Percentiles rank a stretch among this genome's conserved stretches.
Evolutionary conservation across 1,284 basidiomycete genomes (phyloP).

Genomic region (Microbotryum saponariae): DNA sequence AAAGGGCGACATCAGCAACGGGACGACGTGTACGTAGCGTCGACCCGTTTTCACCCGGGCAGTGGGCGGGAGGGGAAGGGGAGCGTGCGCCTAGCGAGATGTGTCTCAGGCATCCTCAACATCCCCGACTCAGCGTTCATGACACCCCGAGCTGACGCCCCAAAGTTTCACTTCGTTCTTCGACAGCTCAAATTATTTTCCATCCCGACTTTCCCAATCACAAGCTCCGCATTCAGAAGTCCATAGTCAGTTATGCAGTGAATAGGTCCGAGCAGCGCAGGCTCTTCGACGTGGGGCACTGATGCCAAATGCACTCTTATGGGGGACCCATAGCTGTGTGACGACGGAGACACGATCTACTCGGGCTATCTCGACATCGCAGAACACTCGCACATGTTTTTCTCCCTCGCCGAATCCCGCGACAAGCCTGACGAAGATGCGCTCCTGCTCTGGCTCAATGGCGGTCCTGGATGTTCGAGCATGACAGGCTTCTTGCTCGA

Average conservation of each 20-base stretch:
- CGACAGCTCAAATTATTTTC: slow-evolving; percentile 61
- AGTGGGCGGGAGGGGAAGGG: too few relatives aligned
- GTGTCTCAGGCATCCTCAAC: too few relatives aligned
- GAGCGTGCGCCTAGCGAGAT: too few relatives aligned
- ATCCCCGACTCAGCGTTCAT: too few relatives aligned
- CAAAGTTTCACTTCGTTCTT: background rate
- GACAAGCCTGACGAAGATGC: slow-evolving; percentile 61
- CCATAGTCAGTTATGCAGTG: slow-evolving; percentile 38
- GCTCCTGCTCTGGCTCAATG: slow-evolving; percentile 81
- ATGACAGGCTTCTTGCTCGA: slow-evolving; percentile 50
- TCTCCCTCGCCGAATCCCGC: slow-evolving; percentile 75
- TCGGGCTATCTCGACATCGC: slow-evolving; percentile 73
- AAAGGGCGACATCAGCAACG: too few relatives aligned
- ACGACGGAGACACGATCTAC: slow-evolving; percentile 71
- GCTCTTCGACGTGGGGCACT: too few relatives aligned
- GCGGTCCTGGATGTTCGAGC: slow-evolving; percentile 51
- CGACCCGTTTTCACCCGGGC: too few relatives aligned
- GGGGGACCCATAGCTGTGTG: slow-evolving; percentile 54
- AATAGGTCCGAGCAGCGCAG: background rate
- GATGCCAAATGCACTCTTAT: background rate
- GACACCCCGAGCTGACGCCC: too few relatives aligned
- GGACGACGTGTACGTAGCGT: too few relatives aligned
- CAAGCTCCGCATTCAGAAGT: slow-evolving; percentile 59
- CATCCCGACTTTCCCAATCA: slow-evolving; percentile 63
- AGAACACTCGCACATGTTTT: slow-evolving; percentile 77